Conservation (phyloP, 2,329 filamentous ascomycete species). For the Aspergillus caelatus region DNA sequence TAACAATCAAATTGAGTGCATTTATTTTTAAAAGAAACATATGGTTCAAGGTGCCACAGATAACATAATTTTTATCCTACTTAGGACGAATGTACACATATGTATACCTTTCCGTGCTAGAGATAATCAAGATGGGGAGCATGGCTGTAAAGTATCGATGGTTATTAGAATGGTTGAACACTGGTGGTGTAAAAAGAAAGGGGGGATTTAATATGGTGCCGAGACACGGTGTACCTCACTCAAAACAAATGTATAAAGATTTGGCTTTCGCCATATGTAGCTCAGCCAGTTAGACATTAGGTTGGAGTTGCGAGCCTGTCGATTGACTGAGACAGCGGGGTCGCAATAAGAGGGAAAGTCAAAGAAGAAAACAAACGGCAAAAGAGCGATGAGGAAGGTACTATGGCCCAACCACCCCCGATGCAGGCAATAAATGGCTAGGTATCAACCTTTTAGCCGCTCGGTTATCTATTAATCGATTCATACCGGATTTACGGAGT, state of each 20-base stretch:
- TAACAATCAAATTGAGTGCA: neutral
- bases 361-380: neutral
- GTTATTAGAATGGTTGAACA: neutral
- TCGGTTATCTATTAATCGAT: slow-evolving; percentile 7
- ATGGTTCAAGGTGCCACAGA: neutral
- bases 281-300: neutral
- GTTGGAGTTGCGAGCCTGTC: neutral
- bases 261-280: neutral
- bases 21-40: neutral
- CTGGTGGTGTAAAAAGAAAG: neutral
- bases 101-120: neutral
- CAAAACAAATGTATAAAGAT: neutral
- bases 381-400: neutral
- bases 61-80: neutral
- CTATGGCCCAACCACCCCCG: neutral
- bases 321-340: neutral
- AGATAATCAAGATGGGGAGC: neutral
- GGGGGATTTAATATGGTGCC: neutral
- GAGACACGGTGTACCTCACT: neutral
- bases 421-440: neutral
- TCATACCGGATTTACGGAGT: neutral
- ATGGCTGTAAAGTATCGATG: neutral
- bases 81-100: neutral
- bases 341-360: neutral
- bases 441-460: neutral